Evolutionary conservation across 495 filamentous ascomycete genomes (phyloP).

Genomic region (Parmelia sp.): DNA sequence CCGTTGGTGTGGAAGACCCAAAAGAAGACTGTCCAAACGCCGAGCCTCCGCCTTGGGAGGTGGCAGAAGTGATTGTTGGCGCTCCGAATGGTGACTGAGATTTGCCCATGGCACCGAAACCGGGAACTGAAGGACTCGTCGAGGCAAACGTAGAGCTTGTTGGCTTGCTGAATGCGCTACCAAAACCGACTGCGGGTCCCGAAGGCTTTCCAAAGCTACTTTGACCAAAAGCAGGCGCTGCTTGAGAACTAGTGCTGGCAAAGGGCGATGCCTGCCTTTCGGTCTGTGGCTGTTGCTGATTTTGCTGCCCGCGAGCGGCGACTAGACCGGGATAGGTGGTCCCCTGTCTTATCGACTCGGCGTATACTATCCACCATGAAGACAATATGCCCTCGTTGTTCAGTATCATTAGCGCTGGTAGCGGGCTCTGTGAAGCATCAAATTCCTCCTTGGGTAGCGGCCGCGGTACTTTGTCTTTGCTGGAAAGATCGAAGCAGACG

Average conservation of each 20-base stretch:
- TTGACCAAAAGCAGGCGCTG: conserved; percentile 27
- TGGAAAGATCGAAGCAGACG: conserved; percentile 72
- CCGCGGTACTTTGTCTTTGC: conserved; percentile 65
- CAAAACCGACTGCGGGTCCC: conserved; percentile 34
- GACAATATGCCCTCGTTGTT: conserved; percentile 83
- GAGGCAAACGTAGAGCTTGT: conserved; percentile 17
- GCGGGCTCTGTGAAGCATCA: conserved; percentile 66
- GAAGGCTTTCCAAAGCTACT: conserved; percentile 30
- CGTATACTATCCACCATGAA: conserved; percentile 87
- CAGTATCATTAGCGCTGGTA: conserved; percentile 81
- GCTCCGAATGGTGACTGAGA: conserved; percentile 28
- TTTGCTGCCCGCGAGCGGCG: conserved; percentile 38
- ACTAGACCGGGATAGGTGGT: conserved; percentile 65
- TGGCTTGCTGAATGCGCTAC: conserved; percentile 17
- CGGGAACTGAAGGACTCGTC: conserved; percentile 13
- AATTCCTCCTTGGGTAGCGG: conserved; percentile 76
- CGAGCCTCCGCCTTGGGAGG: conserved; percentile 22
- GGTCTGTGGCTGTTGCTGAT: conserved; percentile 30
- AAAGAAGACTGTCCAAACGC: conserved; percentile 46
- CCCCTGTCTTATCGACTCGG: conserved; percentile 70
- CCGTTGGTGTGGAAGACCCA: conserved; percentile 40
- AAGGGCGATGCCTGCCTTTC: conserved; percentile 29
- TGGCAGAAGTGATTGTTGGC: conserved; percentile 11
- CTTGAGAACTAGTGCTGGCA: conserved; percentile 25
- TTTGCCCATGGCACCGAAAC: conserved; percentile 31